phyloP scores from a whole-genome alignment of 2,329 filamentous ascomycete species.

The Phialophora expanda region DNA sequence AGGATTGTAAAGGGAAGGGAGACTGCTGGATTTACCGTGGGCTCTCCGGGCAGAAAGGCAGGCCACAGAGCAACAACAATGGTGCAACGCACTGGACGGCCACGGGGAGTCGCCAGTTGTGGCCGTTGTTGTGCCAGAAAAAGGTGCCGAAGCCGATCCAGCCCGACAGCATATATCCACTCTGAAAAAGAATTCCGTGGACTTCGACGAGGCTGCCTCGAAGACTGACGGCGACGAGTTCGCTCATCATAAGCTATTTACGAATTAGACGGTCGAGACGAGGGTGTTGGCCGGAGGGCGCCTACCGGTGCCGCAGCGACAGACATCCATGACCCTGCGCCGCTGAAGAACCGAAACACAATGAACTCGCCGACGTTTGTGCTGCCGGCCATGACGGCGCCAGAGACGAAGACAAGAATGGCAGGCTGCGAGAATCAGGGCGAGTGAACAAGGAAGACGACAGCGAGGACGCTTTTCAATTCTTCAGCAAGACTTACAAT shows the following conservation, averaged over 20 bases:
- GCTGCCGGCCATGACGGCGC: slow-evolving; percentile 26
- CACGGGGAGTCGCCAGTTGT: slow-evolving; percentile 17
- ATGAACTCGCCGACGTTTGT: slow-evolving; percentile 20
- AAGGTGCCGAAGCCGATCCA: slow-evolving; percentile 24
- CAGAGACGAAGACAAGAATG: slow-evolving; percentile 16
- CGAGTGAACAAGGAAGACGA: no score
- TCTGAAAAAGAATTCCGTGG: slow-evolving; percentile 9
- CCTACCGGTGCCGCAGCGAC: slow-evolving; percentile 20
- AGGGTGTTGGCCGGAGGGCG: no score
- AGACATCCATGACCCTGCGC: slow-evolving; percentile 11
- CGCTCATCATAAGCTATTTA: slow-evolving; percentile 19
- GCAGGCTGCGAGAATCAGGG: slow-evolving; percentile 7
- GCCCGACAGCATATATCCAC: slow-evolving; percentile 16
- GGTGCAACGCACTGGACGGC: slow-evolving; percentile 17
- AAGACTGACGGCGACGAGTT: slow-evolving; percentile 22
- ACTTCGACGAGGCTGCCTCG: slow-evolving; percentile 19
- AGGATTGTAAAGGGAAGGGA: neutral
- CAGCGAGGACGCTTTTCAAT: no score
- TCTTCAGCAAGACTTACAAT: neutral
- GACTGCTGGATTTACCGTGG: neutral
- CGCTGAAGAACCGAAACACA: slow-evolving; percentile 24
- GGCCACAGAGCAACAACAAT: slow-evolving; percentile 28
- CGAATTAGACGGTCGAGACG: no score
- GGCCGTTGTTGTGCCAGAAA: slow-evolving; percentile 1
- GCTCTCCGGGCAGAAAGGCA: slow-evolving; percentile 38